Conservation (phyloP, 768 basidiomycete species). For the Xerocomellus amylosporus region DNA sequence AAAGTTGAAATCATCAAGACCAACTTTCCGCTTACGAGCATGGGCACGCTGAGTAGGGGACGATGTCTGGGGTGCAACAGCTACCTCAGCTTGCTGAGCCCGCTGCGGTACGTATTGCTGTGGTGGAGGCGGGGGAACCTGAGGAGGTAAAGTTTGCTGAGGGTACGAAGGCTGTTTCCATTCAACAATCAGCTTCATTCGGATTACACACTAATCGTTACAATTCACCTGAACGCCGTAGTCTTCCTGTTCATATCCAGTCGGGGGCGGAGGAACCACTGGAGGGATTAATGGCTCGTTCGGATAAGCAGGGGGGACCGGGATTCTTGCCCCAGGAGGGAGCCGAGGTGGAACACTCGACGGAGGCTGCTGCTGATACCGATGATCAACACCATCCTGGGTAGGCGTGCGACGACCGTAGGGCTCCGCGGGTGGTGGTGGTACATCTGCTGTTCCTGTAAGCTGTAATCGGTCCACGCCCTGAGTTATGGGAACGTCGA, state of each 20-base stretch:
- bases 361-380: slow-evolving; percentile 38
- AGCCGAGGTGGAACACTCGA: slow-evolving; percentile 35
- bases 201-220: background rate
- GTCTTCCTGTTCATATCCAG: slow-evolving; percentile 32
- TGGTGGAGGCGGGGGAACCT: slow-evolving; percentile 13
- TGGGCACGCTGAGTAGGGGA: slow-evolving; percentile 42
- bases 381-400: slow-evolving; percentile 40
- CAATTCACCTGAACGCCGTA: slow-evolving; percentile 27
- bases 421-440: slow-evolving; percentile 20
- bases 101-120: slow-evolving; percentile 27
- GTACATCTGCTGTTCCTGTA: slow-evolving; percentile 37
- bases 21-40: slow-evolving; percentile 77
- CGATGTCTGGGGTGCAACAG: slow-evolving; percentile 28
- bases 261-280: slow-evolving; percentile 5
- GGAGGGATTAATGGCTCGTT: slow-evolving; percentile 33
- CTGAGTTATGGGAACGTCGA: slow-evolving; percentile 32
- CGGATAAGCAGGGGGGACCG: slow-evolving; percentile 35
- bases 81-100: slow-evolving; percentile 31
- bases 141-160: slow-evolving; percentile 23
- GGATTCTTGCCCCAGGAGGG: slow-evolving; percentile 38
- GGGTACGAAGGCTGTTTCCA: slow-evolving; percentile 21
- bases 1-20: slow-evolving; percentile 98
- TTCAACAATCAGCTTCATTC: slow-evolving; percentile 3
- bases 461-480: slow-evolving; percentile 49
- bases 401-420: slow-evolving; percentile 26